Conservation (phyloP, 805 yeast species). For the Ogataea allantospora region DNA sequence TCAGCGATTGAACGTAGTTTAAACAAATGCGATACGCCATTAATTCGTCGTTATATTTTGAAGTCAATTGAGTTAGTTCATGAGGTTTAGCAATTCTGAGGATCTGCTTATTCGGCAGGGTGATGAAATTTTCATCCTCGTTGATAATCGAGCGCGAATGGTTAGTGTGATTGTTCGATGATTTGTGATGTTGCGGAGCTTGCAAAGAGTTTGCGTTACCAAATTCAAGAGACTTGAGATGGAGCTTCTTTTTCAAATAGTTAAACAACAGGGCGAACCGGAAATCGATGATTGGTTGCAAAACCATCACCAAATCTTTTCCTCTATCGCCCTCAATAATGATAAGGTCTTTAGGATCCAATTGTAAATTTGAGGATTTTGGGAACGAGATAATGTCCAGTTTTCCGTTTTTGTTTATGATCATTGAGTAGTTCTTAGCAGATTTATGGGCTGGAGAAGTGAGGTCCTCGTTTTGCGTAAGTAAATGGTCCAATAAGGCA, state of each 20-base stretch:
- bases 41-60: slow-evolving; percentile 68
- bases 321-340: slow-evolving; percentile 85
- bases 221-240: slow-evolving; percentile 49
- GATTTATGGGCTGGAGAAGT: slow-evolving; percentile 32
- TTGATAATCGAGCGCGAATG: slow-evolving; percentile 39
- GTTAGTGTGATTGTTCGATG: slow-evolving; percentile 20
- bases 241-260: slow-evolving; percentile 71
- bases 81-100: slow-evolving; percentile 72
- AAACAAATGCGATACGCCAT: slow-evolving; percentile 67
- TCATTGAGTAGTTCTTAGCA: slow-evolving; percentile 37
- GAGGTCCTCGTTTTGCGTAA: slow-evolving; percentile 46
- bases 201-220: slow-evolving; percentile 30
- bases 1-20: slow-evolving; percentile 38
- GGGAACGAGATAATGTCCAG: slow-evolving; percentile 70
- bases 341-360: slow-evolving; percentile 63
- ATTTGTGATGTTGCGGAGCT: slow-evolving; percentile 21
- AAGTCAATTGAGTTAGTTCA: slow-evolving; percentile 60
- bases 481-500: slow-evolving; percentile 38
- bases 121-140: slow-evolving; percentile 58
- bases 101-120: slow-evolving; percentile 76
- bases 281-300: slow-evolving; percentile 61
- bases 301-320: slow-evolving; percentile 70
- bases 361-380: slow-evolving; percentile 55
- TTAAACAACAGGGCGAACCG: slow-evolving; percentile 70
- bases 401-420: slow-evolving; percentile 40